These are phyloP conservation scores for Cadophora sp. DNA, from an alignment of 2,329 filamentous ascomycete genomes.

Conservation along the genomic window DNA sequence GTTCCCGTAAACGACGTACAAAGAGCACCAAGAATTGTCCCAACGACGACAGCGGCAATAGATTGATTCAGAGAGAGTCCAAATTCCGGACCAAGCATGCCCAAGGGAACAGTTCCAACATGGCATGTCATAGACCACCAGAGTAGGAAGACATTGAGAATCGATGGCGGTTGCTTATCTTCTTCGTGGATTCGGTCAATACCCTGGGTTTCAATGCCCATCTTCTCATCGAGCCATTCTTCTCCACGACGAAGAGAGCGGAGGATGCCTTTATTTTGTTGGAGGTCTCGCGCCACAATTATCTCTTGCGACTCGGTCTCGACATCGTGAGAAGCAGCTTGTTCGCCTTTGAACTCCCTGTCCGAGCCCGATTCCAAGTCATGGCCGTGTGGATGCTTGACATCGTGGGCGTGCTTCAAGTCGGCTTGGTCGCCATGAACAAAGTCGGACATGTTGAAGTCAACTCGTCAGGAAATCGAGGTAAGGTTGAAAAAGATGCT, in stretches of 20 bases:
- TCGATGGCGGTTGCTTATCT: constrained; percentile 50
- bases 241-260: constrained; percentile 46
- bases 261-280: constrained; percentile 34
- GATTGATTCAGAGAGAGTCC: constrained; percentile 53
- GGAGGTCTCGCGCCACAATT: constrained; percentile 37
- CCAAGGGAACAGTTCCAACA: constrained; percentile 48
- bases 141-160: constrained; percentile 50
- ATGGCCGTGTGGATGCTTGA: constrained; percentile 30
- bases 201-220: constrained; percentile 55
- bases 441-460: constrained; percentile 34
- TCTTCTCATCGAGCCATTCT: constrained; percentile 50
- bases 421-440: constrained; percentile 41
- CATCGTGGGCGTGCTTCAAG: constrained; percentile 32
- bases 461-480: background rate
- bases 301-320: constrained; percentile 27
- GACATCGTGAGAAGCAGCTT: constrained; percentile 17
- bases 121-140: constrained; percentile 53
- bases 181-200: constrained; percentile 54
- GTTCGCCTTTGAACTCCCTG: constrained; percentile 22
- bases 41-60: constrained; percentile 49
- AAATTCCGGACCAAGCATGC: constrained; percentile 55
- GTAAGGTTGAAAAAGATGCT: background rate
- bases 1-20: constrained; percentile 50
- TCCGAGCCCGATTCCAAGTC: constrained; percentile 38
- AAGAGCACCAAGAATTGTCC: constrained; percentile 49